Percentiles rank a stretch among this genome's conserved stretches.
These are phyloP conservation scores for Erodium chrysanthum DNA, from an alignment of 441 rosid species.

Conservation along the genomic window DNA sequence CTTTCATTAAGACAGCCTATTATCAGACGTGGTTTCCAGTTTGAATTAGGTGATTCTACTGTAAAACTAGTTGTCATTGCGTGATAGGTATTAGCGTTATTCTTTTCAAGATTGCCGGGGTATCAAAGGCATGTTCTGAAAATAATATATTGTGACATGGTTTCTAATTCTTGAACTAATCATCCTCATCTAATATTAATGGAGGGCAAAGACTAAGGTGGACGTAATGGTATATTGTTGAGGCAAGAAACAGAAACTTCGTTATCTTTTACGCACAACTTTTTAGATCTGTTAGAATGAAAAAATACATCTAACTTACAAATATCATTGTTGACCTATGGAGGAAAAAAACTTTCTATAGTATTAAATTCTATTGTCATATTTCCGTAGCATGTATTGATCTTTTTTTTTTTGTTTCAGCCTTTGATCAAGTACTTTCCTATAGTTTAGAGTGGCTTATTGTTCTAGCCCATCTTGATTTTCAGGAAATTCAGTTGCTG, in stretches of 20 bases:
- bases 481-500: constrained; percentile 43
- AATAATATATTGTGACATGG: too few species aligned
- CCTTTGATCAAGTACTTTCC: constrained; percentile 23
- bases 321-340: not conserved
- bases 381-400: not conserved
- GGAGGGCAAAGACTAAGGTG: not conserved
- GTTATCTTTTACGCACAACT: not conserved
- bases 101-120: not conserved
- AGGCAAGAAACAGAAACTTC: not conserved
- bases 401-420: constrained; percentile 14
- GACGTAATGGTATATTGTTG: not conserved
- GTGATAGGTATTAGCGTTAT: not conserved
- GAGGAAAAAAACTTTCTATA: not conserved
- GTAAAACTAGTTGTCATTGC: not conserved
- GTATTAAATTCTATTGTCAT: not conserved
- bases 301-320: not conserved
- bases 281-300: not conserved
- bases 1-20: not conserved
- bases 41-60: not conserved
- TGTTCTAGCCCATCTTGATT: constrained; percentile 23
- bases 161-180: too few species aligned
- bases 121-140: not conserved
- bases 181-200: not conserved
- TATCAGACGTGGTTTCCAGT: not conserved
- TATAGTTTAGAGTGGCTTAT: constrained; percentile 21